phyloP scores from a whole-genome alignment of 768 basidiomycete genomes.

The Dendrothele bispora region DNA sequence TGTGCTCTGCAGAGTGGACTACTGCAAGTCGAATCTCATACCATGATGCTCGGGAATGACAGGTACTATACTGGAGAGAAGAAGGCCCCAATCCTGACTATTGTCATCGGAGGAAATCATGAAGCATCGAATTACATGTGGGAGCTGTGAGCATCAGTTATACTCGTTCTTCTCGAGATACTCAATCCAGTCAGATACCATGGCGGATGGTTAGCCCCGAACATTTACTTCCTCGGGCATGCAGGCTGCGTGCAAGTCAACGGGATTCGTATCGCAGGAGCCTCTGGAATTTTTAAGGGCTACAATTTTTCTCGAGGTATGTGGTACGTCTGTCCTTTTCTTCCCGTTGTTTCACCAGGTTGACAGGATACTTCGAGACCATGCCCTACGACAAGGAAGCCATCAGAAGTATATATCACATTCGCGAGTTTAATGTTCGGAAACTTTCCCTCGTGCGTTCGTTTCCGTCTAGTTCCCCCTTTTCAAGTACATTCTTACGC shows the following conservation, averaged over 20 bases:
- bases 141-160: constrained; percentile 69
- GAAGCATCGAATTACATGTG: constrained; percentile 96
- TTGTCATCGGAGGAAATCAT: constrained; percentile 97
- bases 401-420: constrained; percentile 87
- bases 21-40: no score
- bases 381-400: constrained; percentile 75
- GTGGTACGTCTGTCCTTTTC: constrained; percentile 8
- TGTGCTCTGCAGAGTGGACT: constrained; percentile 26
- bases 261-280: constrained; percentile 85
- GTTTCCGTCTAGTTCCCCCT: background rate
- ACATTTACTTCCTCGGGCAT: constrained; percentile 94
- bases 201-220: constrained; percentile 95
- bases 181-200: constrained; percentile 65
- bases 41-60: no score
- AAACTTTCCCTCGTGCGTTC: constrained; percentile 68
- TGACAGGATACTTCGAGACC: constrained; percentile 73
- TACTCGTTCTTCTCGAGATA: background rate
- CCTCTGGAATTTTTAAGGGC: constrained; percentile 87
- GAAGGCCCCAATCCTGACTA: constrained; percentile 82
- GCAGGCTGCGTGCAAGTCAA: constrained; percentile 89
- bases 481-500: background rate
- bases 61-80: constrained; percentile 89
- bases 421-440: constrained; percentile 80
- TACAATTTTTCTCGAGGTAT: constrained; percentile 72
- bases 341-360: background rate